Percentiles rank a stretch among this genome's conserved stretches.
Conservation (phyloP, 768 basidiomycete genomes). For the Tricholoma sp. region DNA sequence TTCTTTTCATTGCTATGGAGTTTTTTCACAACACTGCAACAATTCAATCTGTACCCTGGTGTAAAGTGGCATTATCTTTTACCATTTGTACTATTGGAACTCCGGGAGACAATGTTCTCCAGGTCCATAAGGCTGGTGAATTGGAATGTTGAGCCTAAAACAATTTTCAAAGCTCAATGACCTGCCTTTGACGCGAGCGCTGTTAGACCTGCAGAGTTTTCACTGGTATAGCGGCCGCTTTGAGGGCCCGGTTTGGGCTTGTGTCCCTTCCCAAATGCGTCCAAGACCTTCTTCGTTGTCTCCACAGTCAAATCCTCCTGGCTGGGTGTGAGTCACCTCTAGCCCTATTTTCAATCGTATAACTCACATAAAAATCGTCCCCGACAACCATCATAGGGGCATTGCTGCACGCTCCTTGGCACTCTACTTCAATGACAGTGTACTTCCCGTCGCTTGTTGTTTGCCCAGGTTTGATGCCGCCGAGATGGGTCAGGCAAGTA, state of each 20-base stretch:
- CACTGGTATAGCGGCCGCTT: conserved; percentile 77
- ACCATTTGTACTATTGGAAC: conserved; percentile 46
- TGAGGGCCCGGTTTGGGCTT: conserved; percentile 95
- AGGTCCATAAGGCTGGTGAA: conserved; percentile 83
- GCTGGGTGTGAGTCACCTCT: conserved; percentile 9
- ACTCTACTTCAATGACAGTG: conserved; percentile 97
- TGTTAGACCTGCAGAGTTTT: conserved; percentile 91
- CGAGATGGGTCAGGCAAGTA: conserved; percentile 77
- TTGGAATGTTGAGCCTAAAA: conserved; percentile 6
- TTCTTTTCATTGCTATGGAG: conserved; percentile 7
- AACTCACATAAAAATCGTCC: conserved; percentile 91
- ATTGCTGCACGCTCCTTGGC: conserved; percentile 97
- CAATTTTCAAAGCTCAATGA: background rate
- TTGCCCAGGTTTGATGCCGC: conserved; percentile 79
- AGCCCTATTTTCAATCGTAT: background rate
- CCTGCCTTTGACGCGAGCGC: conserved; percentile 68
- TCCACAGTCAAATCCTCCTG: conserved; percentile 82
- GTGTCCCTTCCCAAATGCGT: conserved; percentile 73
- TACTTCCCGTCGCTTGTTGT: conserved; percentile 97
- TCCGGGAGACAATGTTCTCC: conserved; percentile 86
- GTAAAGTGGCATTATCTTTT: background rate
- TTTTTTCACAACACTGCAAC: background rate
- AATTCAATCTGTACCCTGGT: background rate
- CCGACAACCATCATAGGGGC: conserved; percentile 95
- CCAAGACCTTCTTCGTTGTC: conserved; percentile 74